These are phyloP conservation scores for Tolypocladium ovalisporum DNA, from an alignment of 2,329 filamentous ascomycete species.

Conservation along the genomic window DNA sequence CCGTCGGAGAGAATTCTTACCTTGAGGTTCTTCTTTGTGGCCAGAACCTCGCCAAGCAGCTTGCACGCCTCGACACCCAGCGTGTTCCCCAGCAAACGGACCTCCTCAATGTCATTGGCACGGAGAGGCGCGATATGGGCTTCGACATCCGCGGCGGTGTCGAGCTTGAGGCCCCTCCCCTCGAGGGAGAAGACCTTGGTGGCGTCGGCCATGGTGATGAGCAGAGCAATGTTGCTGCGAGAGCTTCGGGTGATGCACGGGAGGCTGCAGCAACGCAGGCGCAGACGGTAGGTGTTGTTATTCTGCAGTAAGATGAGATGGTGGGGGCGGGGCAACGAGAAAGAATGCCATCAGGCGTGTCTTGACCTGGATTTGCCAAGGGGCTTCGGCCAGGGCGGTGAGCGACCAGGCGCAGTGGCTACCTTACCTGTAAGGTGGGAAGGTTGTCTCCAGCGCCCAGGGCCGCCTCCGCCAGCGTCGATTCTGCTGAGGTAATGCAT, in stretches of 20 bases:
- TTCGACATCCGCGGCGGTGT: constrained; percentile 78
- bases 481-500: neutral
- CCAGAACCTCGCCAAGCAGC: constrained; percentile 70
- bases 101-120: constrained; percentile 69
- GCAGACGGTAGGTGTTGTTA: neutral
- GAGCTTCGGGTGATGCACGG: neutral
- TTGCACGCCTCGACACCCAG: constrained; percentile 82
- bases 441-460: too few relatives aligned
- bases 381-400: neutral
- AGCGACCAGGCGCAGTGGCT: neutral
- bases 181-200: constrained; percentile 77
- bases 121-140: constrained; percentile 68
- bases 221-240: constrained; percentile 1
- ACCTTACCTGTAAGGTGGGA: too few relatives aligned
- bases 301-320: constrained; percentile 6
- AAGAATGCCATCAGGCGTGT: neutral
- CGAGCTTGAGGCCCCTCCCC: constrained; percentile 84
- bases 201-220: constrained; percentile 17
- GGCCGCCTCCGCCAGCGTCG: too few relatives aligned
- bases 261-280: neutral
- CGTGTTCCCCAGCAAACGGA: constrained; percentile 83
- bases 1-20: constrained; percentile 28
- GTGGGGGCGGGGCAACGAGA: constrained; percentile 18
- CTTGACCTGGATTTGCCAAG: neutral
- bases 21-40: constrained; percentile 73